phyloP scores from a whole-genome alignment of 768 basidiomycete species.

The Boletus rufocinnamomeus region DNA sequence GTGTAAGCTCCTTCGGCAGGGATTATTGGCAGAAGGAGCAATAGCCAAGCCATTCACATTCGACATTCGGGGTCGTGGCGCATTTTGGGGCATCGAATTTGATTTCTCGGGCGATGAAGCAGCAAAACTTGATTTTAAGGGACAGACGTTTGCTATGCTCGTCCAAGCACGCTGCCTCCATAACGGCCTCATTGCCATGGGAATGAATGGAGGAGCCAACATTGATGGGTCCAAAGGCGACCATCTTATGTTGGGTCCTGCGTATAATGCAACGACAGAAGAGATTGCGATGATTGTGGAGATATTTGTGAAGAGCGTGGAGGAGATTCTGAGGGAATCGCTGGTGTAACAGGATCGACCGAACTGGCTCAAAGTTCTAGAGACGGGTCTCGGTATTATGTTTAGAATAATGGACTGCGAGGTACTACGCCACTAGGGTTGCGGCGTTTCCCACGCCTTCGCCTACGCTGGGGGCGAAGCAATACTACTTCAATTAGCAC shows the following conservation, averaged over 20 bases:
- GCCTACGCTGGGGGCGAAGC: slow-evolving; percentile 23
- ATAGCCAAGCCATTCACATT: slow-evolving; percentile 65
- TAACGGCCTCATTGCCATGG: slow-evolving; percentile 72
- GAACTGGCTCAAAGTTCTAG: not conserved
- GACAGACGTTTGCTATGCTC: slow-evolving; percentile 60
- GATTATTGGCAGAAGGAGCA: slow-evolving; percentile 57
- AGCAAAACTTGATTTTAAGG: slow-evolving; percentile 49
- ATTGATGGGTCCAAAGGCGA: slow-evolving; percentile 73
- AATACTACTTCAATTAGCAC: slow-evolving; percentile 31
- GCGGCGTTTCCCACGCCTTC: slow-evolving; percentile 35
- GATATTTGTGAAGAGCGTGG: slow-evolving; percentile 63
- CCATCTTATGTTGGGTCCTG: slow-evolving; percentile 73
- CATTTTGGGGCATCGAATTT: slow-evolving; percentile 85
- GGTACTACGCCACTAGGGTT: slow-evolving; percentile 13
- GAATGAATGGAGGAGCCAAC: slow-evolving; percentile 67
- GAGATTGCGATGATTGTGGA: slow-evolving; percentile 71
- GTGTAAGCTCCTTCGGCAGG: slow-evolving; percentile 52
- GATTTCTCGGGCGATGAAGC: slow-evolving; percentile 56
- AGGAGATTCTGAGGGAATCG: slow-evolving; percentile 56
- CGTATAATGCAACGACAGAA: slow-evolving; percentile 72
- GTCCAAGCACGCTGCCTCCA: slow-evolving; percentile 70
- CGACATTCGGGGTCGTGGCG: slow-evolving; percentile 82
- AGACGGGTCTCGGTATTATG: not conserved
- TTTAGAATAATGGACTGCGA: not conserved
- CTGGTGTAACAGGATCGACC: slow-evolving; percentile 10